Base-by-base conservation (phyloP, 768 basidiomycete species). In the Pleurotus ostreatus region DNA sequence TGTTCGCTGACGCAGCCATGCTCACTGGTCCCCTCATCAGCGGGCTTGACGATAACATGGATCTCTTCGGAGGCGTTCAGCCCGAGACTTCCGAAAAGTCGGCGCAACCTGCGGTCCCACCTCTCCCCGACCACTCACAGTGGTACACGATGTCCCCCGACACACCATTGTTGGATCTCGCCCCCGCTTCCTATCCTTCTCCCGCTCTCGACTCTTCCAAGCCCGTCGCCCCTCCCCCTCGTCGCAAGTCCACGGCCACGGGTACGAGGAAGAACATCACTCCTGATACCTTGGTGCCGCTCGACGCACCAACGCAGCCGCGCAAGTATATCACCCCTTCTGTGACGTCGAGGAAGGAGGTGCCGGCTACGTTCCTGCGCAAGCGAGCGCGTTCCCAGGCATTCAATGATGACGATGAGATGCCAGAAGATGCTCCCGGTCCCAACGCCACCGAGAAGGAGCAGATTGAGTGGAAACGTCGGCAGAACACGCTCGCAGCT, bases 401-500 rank as follows among this genome's bases (percentile, higher is more conserved):
- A 0, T 73, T 72, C 8, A 80, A 80, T 0, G 82, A 73, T 5
- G 82, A 85, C 59, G 77, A 80, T 45, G 74, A 77, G 52, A 71
- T 76, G 20, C 71, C 68, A 16, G 76, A 78, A 12, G 72, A 76
- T 37, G 66, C 74, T 18, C 68, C 67, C 2, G 68, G 69, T 12
- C 64, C 70, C 11, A 75, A 80, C 11, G 73, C 78, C 0, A 70
- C 78, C 2, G 77, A 79, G 1, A 83, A 83, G 62, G 82, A 87
- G 65, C 85, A 85, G 61, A 89, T 89, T 60, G 86, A 84, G 62
- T 80, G 79, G 43, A 94, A 93, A 75, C 82, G 93, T 26, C 78
- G 85, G 7, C 84, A 86, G 71, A 96, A 96, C 62, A 94, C 93
- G 2, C 70, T 93, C 4, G 92, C 93, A 0, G 94, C 94, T 5